phyloP scores from a whole-genome alignment of 805 yeast species.

The Wickerhamiella spandovensis region DNA sequence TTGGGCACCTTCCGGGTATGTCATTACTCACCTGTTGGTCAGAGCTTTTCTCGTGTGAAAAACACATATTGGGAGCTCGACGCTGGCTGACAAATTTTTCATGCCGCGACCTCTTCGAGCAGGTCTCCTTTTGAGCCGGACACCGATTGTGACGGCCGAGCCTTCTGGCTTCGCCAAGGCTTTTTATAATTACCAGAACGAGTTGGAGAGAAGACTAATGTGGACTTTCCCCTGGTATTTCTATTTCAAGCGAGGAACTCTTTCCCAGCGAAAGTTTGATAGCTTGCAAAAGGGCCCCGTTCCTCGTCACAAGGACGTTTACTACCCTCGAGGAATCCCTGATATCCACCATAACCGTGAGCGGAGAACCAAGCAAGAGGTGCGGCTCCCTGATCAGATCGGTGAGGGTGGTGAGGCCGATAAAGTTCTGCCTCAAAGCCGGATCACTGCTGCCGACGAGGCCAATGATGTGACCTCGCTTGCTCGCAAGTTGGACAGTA shows the following conservation, averaged over 20 bases:
- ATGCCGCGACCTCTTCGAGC: conserved; percentile 17
- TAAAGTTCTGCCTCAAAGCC: conserved; percentile 54
- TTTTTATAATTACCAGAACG: conserved; percentile 73
- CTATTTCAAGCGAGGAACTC: conserved; percentile 79
- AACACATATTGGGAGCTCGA: not conserved
- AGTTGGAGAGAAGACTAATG: conserved; percentile 79
- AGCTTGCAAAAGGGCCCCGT: conserved; percentile 67
- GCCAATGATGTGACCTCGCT: conserved; percentile 48
- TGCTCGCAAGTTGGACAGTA: conserved; percentile 67
- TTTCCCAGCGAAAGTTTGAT: conserved; percentile 69
- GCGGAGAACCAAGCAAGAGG: conserved; percentile 64
- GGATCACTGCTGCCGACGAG: conserved; percentile 67
- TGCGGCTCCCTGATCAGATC: conserved; percentile 44
- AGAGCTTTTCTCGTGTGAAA: too few relatives aligned
- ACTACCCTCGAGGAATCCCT: conserved; percentile 73
- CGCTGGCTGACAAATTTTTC: not conserved
- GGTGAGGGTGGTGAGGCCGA: conserved; percentile 33
- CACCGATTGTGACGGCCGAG: conserved; percentile 75
- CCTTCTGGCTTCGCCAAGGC: conserved; percentile 55
- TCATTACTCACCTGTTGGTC: too few relatives aligned
- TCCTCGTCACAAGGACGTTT: conserved; percentile 57
- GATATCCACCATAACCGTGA: conserved; percentile 83
- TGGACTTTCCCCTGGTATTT: conserved; percentile 95
- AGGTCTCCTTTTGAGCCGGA: conserved; percentile 55
- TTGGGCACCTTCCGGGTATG: too few relatives aligned